Evolutionary conservation across 495 filamentous ascomycete genomes (phyloP).

Genomic region (Schizothecium vesticola): DNA sequence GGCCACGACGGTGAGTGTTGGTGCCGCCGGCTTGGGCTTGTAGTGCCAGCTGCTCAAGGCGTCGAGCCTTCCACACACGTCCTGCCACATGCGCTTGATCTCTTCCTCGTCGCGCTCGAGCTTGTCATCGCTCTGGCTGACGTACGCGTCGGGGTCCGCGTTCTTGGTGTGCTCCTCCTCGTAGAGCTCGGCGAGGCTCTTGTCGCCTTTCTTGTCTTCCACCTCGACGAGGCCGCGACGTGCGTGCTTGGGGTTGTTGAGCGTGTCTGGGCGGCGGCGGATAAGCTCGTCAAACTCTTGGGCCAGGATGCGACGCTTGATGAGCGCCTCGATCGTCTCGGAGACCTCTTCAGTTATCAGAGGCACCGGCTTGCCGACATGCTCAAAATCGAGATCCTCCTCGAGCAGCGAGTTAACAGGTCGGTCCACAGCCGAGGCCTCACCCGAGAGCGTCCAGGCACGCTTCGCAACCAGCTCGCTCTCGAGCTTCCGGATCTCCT

Average conservation of each 20-base stretch:
- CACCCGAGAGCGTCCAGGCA: constrained; percentile 84
- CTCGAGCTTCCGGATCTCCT: constrained; percentile 88
- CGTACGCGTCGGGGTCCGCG: constrained; percentile 70
- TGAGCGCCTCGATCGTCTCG: constrained; percentile 87
- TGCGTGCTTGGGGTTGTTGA: constrained; percentile 47
- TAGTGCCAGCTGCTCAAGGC: constrained; percentile 91
- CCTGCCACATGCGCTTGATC: constrained; percentile 77
- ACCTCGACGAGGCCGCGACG: constrained; percentile 70
- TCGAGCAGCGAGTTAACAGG: constrained; percentile 90
- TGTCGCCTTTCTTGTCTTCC: constrained; percentile 78
- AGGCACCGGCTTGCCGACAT: constrained; percentile 90
- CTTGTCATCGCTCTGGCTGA: constrained; percentile 76
- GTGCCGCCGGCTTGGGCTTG: constrained; percentile 76
- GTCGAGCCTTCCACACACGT: constrained; percentile 75
- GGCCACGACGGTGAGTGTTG: constrained; percentile 74
- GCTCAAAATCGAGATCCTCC: constrained; percentile 92
- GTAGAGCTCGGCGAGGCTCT: constrained; percentile 87
- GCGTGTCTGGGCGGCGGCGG: constrained; percentile 68
- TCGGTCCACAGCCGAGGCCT: constrained; percentile 74
- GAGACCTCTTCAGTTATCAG: constrained; percentile 91
- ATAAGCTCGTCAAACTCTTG: constrained; percentile 91
- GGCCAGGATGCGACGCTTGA: constrained; percentile 88
- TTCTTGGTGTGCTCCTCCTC: constrained; percentile 83
- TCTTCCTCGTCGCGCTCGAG: constrained; percentile 77
- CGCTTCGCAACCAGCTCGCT: constrained; percentile 84